Evolutionary conservation across 139 green algal genomes (phyloP).

Genomic region (Spirogloea muscicola): DNA sequence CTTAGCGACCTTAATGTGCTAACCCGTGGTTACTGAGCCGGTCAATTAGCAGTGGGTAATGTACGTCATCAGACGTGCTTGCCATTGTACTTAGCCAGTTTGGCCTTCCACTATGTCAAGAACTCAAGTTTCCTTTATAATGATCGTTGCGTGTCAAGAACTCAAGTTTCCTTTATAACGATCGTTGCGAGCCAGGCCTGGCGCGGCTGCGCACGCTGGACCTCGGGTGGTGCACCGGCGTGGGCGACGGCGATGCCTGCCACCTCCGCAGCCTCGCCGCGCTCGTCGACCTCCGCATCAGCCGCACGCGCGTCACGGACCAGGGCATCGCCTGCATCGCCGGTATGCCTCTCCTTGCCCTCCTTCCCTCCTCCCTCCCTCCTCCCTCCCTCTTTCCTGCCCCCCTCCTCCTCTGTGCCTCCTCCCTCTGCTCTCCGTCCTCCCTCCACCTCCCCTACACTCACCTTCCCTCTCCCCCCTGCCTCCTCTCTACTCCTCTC

Average conservation of each 20-base stretch:
- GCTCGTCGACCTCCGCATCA: constrained; percentile 12
- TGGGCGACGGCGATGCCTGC: neutral
- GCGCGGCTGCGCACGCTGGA: constrained; percentile 10
- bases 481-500: no score
- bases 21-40: no score
- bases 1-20: no score
- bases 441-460: no score
- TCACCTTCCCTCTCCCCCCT: no score
- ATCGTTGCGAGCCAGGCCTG: neutral
- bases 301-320: constrained; percentile 6
- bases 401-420: no score
- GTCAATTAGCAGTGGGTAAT: no score
- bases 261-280: neutral
- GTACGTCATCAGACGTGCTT: neutral
- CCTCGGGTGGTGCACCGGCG: constrained; percentile 15
- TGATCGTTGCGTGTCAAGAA: neutral
- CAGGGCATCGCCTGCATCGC: neutral
- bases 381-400: no score
- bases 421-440: no score
- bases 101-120: neutral
- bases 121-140: constrained; percentile 3
- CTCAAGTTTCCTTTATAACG: neutral
- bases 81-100: neutral
- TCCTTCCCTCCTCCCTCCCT: no score
- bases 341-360: neutral